Percentiles rank a stretch among this genome's conserved stretches.
These are phyloP conservation scores for Clavispora santaluciae DNA, from an alignment of 805 yeast species.

Conservation along the genomic window DNA sequence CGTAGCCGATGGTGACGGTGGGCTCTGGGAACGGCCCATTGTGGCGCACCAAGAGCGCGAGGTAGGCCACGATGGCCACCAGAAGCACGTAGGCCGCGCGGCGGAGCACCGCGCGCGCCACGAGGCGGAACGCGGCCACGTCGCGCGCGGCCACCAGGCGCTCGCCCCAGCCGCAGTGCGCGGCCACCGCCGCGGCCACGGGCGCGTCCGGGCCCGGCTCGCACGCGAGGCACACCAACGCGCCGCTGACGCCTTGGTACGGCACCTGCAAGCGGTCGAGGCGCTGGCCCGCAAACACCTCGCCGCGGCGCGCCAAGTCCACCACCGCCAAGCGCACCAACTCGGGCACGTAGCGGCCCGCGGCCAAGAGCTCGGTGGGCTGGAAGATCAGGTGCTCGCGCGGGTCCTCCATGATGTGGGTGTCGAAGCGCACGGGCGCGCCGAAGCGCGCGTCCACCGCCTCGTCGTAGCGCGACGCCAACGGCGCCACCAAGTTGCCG, in stretches of 20 bases:
- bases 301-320: slow-evolving; percentile 26
- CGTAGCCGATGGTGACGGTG: slow-evolving; percentile 39
- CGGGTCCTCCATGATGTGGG: slow-evolving; percentile 28
- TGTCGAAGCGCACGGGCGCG: slow-evolving; percentile 17
- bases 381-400: slow-evolving; percentile 37
- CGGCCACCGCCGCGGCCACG: slow-evolving; percentile 18
- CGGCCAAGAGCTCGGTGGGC: slow-evolving; percentile 51
- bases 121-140: slow-evolving; percentile 20
- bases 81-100: slow-evolving; percentile 45
- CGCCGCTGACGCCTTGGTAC: slow-evolving; percentile 36
- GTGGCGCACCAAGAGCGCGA: slow-evolving; percentile 23
- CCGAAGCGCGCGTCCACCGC: slow-evolving; percentile 31
- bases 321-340: slow-evolving; percentile 40
- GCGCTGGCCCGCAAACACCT: slow-evolving; percentile 21
- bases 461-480: slow-evolving; percentile 37
- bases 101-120: slow-evolving; percentile 34
- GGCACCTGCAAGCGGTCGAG: slow-evolving; percentile 12
- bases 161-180: slow-evolving; percentile 19
- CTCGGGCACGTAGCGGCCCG: slow-evolving; percentile 57
- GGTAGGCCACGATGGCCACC: slow-evolving; percentile 35
- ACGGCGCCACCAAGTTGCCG: slow-evolving; percentile 22
- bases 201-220: slow-evolving; percentile 22
- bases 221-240: slow-evolving; percentile 34
- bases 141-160: slow-evolving; percentile 21
- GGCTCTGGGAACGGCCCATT: slow-evolving; percentile 15